These are phyloP conservation scores for Cutaneotrichosporon sp. DNA, from an alignment of 1,284 basidiomycete species.

Conservation along the genomic window DNA sequence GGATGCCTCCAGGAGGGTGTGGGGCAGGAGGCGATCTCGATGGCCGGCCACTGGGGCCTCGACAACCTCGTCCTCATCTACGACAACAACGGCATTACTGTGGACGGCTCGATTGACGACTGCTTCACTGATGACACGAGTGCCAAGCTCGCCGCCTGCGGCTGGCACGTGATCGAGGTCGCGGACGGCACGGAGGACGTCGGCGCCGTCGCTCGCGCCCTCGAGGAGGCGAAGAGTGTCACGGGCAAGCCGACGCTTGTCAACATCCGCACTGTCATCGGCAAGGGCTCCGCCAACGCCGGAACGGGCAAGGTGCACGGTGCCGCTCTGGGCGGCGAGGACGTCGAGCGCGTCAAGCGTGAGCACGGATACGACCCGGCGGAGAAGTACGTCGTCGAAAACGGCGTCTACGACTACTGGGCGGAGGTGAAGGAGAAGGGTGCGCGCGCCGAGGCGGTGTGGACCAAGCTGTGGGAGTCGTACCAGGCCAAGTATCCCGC, in stretches of 20 bases:
- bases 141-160: conserved; percentile 23
- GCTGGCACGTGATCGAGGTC: conserved; percentile 34
- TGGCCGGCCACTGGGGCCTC: conserved; percentile 32
- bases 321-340: conserved; percentile 22
- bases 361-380: conserved; percentile 19
- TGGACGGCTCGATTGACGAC: conserved; percentile 29
- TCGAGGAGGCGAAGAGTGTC: conserved; percentile 38
- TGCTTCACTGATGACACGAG: conserved; percentile 34
- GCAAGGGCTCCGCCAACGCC: conserved; percentile 18
- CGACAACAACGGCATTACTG: conserved; percentile 32
- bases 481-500: conserved; percentile 18
- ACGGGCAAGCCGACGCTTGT: conserved; percentile 25
- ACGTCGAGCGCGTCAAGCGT: conserved; percentile 24
- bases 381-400: conserved; percentile 20
- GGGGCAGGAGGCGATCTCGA: conserved; percentile 30
- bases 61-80: conserved; percentile 36
- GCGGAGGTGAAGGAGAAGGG: conserved; percentile 14
- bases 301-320: conserved; percentile 24
- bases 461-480: conserved; percentile 19
- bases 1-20: conserved; percentile 40
- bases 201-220: conserved; percentile 18
- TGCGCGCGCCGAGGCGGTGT: conserved; percentile 11
- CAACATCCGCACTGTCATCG: conserved; percentile 25
- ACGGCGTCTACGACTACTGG: conserved; percentile 24
- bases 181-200: conserved; percentile 22